These are phyloP conservation scores for Ascochyta koolunga DNA, from an alignment of 2,329 filamentous ascomycete species.

Conservation along the genomic window DNA sequence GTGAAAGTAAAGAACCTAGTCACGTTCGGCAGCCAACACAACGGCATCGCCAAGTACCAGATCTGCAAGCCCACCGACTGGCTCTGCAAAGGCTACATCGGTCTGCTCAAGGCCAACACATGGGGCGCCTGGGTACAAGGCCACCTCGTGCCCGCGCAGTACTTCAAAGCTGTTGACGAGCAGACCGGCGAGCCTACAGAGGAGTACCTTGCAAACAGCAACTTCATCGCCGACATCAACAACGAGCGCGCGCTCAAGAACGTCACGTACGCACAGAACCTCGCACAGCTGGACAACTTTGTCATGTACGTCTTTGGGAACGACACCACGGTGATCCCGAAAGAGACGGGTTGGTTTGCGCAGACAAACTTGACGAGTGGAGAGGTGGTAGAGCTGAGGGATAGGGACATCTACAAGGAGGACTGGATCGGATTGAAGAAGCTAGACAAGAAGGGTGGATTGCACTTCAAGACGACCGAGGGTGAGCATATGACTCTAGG, in stretches of 20 bases:
- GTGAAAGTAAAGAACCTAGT: conserved; percentile 74
- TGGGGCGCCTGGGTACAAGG: conserved; percentile 81
- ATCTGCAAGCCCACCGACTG: conserved; percentile 74
- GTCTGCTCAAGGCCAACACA: conserved; percentile 76
- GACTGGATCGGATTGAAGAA: conserved; percentile 89
- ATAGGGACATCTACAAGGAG: conserved; percentile 78
- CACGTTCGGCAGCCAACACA: conserved; percentile 90
- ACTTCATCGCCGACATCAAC: conserved; percentile 94
- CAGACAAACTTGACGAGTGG: conserved; percentile 71
- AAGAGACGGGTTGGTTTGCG: conserved; percentile 88
- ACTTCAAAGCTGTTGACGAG: conserved; percentile 75
- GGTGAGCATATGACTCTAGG: conserved; percentile 85
- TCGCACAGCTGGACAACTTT: conserved; percentile 74
- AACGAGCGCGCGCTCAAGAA: conserved; percentile 85
- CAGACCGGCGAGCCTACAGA: conserved; percentile 61
- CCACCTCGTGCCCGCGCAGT: conserved; percentile 88
- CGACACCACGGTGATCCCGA: conserved; percentile 85
- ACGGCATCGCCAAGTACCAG: conserved; percentile 85
- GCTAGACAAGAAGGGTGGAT: conserved; percentile 77
- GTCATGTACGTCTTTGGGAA: conserved; percentile 90
- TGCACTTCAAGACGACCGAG: conserved; percentile 74
- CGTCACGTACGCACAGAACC: conserved; percentile 70
- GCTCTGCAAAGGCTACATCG: conserved; percentile 81
- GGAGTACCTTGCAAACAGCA: conserved; percentile 77
- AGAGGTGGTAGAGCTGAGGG: conserved; percentile 69